phyloP scores from a whole-genome alignment of 1,284 basidiomycete genomes.

The Apiotrichum sp. region DNA sequence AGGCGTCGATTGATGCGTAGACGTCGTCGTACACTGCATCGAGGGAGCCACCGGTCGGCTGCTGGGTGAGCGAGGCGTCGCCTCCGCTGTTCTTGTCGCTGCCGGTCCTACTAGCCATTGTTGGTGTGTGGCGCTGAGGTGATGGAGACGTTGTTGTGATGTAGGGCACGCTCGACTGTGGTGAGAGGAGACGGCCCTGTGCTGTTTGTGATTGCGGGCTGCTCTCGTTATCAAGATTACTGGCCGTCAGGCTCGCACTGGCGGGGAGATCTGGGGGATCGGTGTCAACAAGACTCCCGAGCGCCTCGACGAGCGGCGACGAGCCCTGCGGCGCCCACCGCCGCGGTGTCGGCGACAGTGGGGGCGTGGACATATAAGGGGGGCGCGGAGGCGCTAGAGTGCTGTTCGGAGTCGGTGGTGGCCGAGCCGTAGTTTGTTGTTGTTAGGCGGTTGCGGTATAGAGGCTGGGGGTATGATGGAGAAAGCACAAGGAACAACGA shows the following conservation, averaged over 20 bases:
- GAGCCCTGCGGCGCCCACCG: slow-evolving; percentile 28
- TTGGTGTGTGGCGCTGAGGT: slow-evolving; percentile 27
- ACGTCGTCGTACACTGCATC: slow-evolving; percentile 32
- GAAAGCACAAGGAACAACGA: too few species aligned
- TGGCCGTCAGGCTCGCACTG: neutral
- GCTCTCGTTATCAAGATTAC: too few species aligned
- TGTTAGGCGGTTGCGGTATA: too few species aligned
- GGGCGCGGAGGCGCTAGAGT: too few species aligned
- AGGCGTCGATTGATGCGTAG: slow-evolving; percentile 33
- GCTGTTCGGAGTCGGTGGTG: too few species aligned
- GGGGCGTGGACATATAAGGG: slow-evolving; percentile 28
- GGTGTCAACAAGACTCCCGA: slow-evolving; percentile 10
- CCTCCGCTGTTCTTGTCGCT: too few species aligned
- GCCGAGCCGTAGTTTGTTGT: too few species aligned
- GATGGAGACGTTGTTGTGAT: slow-evolving; percentile 39
- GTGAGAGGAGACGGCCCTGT: slow-evolving; percentile 13
- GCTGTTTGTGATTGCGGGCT: neutral
- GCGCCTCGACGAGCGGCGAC: slow-evolving; percentile 26
- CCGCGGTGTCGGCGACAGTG: slow-evolving; percentile 36
- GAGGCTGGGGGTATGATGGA: too few species aligned
- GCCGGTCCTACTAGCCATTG: too few species aligned
- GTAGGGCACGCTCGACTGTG: slow-evolving; percentile 12
- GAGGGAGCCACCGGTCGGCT: slow-evolving; percentile 6
- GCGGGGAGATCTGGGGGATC: neutral
- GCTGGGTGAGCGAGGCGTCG: slow-evolving; percentile 1